Evolutionary conservation across 192 early-diverging fungal species (phyloP), one percentile per base, ranked within the genome.

Genomic region (Linnemannia zychae): DNA sequence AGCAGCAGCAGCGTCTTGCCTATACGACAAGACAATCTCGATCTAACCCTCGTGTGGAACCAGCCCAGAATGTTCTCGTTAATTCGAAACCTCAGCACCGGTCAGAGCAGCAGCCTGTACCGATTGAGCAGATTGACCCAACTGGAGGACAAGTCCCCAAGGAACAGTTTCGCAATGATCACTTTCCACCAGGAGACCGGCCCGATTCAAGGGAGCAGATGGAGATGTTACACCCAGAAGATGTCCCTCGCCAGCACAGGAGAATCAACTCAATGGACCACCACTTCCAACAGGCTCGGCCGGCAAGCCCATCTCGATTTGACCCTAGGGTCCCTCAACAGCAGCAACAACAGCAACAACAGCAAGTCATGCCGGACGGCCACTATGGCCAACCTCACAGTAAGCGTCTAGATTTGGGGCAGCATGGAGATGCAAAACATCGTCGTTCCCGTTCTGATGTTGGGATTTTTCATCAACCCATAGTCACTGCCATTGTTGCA

Each of bases 211-310:
- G 44, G 33, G 65, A 33, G 24, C 24, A 68, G 67, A 40, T 68
- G 38, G 67, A 52, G 34, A 44, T 81, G 69, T 47, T 46, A 17
- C 74, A 34, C 6, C 50, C 24, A 1, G 69, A 37, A 24, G 74
- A 57, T 0, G 33, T 31, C 4, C 18, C 49, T 44, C 75, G 76
- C 52, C 36, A 72, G 4, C 82, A 84, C 52, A 77, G 77, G 34
- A 78, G 82, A 24, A 76, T 84, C 68, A 75, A 71, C 22, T 84
- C 82, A 38, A 84, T 75, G 76, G 82, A 84, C 46, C n/a, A 66
- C 37, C 72, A 65, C 4, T 20, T 60, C 7, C 76, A 65, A 12
- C 36, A 38, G n/a, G 68, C 67, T 4, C 76, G 71, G 66, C 66
- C 76, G 0, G 46, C 71, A 18, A 63, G 52, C 24, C 38, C 76